Evolutionary conservation across 176 grass and related monocot species (phyloP).

Genomic region (Avena atlantica): DNA sequence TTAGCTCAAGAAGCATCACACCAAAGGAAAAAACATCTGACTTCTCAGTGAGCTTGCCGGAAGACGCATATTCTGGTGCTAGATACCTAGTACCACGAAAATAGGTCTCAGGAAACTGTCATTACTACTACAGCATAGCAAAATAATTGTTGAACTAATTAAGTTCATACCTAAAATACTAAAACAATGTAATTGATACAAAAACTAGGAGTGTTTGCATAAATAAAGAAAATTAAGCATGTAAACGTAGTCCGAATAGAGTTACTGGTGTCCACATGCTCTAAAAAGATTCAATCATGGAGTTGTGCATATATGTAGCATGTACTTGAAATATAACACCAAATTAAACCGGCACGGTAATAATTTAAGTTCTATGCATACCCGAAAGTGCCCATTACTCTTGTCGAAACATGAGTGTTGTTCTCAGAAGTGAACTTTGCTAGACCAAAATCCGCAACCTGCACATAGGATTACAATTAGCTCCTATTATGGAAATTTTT

Average conservation of each 20-base stretch:
- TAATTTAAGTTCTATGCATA: slow-evolving; percentile 43
- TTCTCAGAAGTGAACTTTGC: slow-evolving; percentile 70
- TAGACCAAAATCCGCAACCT: slow-evolving; percentile 87
- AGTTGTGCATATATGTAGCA: background rate
- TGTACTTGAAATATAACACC: slow-evolving; percentile 7
- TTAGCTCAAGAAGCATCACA: slow-evolving; percentile 97
- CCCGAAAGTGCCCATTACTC: slow-evolving; percentile 83
- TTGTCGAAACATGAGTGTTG: slow-evolving; percentile 79
- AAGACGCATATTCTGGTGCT: slow-evolving; percentile 97
- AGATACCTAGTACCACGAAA: slow-evolving; percentile 72
- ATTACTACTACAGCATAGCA: background rate
- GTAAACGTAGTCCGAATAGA: background rate
- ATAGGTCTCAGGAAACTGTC: slow-evolving; percentile 20
- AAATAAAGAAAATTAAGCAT: background rate
- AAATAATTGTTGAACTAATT: slow-evolving; percentile 23
- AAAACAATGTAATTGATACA: slow-evolving; percentile 14
- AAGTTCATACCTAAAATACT: background rate
- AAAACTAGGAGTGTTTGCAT: background rate
- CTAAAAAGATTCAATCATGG: background rate
- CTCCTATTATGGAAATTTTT: background rate
- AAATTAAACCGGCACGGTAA: background rate
- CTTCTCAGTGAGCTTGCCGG: slow-evolving; percentile 95
- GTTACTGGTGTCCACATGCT: background rate
- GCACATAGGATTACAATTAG: background rate
- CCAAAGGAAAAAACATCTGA: slow-evolving; percentile 98